These are phyloP conservation scores for Choiromyces venosus DNA, from an alignment of 495 filamentous ascomycete genomes.

Conservation along the genomic window DNA sequence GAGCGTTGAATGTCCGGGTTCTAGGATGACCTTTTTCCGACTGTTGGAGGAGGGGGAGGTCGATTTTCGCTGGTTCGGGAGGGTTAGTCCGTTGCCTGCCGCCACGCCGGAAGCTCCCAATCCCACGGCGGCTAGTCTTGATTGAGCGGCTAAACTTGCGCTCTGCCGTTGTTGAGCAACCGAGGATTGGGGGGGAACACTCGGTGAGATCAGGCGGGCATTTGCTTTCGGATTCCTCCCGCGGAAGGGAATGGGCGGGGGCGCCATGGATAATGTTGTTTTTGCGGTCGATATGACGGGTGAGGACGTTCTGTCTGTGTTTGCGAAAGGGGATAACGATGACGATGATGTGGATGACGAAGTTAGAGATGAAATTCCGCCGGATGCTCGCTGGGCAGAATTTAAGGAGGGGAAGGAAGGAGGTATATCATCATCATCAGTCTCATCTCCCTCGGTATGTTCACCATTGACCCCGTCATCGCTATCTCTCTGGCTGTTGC, in stretches of 20 bases:
- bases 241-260: constrained; percentile 36
- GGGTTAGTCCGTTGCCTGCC: constrained; percentile 31
- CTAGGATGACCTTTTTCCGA: constrained; percentile 60
- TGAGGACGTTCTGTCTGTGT: not conserved
- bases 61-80: constrained; percentile 22
- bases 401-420: constrained; percentile 45
- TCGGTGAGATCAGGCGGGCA: constrained; percentile 18
- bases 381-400: constrained; percentile 45
- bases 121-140: constrained; percentile 24
- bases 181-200: constrained; percentile 15
- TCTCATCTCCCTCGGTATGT: not conserved
- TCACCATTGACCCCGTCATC: not conserved
- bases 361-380: constrained; percentile 27
- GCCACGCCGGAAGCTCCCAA: constrained; percentile 38
- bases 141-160: constrained; percentile 24
- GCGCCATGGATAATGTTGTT: constrained; percentile 25
- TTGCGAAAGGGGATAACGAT: not conserved
- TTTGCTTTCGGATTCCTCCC: constrained; percentile 36
- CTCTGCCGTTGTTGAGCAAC: constrained; percentile 27
- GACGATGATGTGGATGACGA: not conserved
- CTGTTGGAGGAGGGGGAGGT: constrained; percentile 16
- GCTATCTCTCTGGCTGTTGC: constrained; percentile 8
- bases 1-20: constrained; percentile 83
- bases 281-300: not conserved
- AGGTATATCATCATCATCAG: constrained; percentile 31